phyloP scores from a whole-genome alignment of 78 protist genomes.

The Guillardia theta region DNA sequence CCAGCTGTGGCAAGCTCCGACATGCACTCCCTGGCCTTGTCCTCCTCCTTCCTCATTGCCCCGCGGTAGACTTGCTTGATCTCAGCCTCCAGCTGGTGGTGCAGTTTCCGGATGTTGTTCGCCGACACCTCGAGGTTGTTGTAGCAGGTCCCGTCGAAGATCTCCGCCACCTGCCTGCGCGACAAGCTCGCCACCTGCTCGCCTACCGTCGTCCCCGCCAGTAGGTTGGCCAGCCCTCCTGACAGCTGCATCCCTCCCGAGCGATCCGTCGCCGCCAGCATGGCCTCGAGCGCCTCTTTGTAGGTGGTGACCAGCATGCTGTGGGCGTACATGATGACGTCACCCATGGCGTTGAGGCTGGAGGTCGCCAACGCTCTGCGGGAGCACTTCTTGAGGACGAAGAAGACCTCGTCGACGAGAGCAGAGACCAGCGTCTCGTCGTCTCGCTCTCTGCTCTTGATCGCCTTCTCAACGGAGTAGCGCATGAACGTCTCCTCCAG shows the following conservation, averaged over 20 bases:
- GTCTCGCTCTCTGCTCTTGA: not conserved
- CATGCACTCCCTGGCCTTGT: not conserved
- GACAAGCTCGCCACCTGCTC: not conserved
- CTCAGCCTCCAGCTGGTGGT: not conserved
- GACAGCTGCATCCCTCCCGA: not conserved
- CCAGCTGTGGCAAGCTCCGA: not conserved
- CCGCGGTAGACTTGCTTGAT: not conserved
- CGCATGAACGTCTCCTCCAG: not conserved
- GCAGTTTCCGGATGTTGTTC: not conserved
- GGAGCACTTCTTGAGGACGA: not conserved
- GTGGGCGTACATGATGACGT: not conserved
- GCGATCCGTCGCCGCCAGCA: not conserved
- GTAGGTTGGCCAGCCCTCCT: not conserved
- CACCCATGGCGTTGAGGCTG: not conserved
- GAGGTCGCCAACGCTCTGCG: not conserved
- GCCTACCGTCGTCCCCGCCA: not conserved
- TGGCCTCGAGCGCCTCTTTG: not conserved
- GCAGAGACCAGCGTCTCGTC: not conserved
- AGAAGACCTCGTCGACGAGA: slow-evolving; percentile 9
- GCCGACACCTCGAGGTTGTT: not conserved
- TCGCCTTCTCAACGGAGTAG: not conserved
- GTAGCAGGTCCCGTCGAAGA: not conserved
- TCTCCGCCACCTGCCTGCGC: not conserved
- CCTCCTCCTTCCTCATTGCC: not conserved
- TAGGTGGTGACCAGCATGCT: not conserved